phyloP scores from a whole-genome alignment of 2,329 filamentous ascomycete genomes.

The Sphaceloma murrayae region DNA sequence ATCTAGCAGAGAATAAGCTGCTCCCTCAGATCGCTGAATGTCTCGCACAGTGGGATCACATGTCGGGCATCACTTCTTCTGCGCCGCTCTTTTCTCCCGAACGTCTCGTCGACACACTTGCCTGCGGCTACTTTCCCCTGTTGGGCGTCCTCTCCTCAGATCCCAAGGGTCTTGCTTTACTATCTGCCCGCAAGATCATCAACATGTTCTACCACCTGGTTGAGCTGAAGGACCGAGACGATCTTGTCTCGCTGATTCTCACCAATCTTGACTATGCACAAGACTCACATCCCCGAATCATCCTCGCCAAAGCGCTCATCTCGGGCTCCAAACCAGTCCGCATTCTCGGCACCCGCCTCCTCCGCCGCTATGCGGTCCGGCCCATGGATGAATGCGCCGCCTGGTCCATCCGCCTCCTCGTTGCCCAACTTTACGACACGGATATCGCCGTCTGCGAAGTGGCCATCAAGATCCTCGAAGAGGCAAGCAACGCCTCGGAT shows the following conservation, averaged over 20 bases:
- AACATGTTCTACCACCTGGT: conserved; percentile 99
- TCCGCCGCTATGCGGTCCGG: conserved; percentile 74
- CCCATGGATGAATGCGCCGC: conserved; percentile 60
- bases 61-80: conserved; percentile 62
- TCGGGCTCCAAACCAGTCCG: conserved; percentile 83
- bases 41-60: conserved; percentile 84
- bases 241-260: conserved; percentile 79
- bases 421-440: conserved; percentile 96
- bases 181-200: conserved; percentile 95
- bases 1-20: conserved; percentile 84
- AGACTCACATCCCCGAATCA: conserved; percentile 74
- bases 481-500: conserved; percentile 85
- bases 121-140: conserved; percentile 88
- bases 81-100: conserved; percentile 83
- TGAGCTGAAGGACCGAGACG: conserved; percentile 79
- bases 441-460: conserved; percentile 95
- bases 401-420: conserved; percentile 93
- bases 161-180: conserved; percentile 70
- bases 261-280: conserved; percentile 87
- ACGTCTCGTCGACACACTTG: conserved; percentile 75
- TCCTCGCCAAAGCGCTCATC: conserved; percentile 88
- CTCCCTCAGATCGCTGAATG: conserved; percentile 92
- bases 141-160: conserved; percentile 80
- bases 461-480: conserved; percentile 92
- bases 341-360: conserved; percentile 75